Base-by-base conservation (phyloP, 208 protist species). In the Wallacemonas collosoma region DNA sequence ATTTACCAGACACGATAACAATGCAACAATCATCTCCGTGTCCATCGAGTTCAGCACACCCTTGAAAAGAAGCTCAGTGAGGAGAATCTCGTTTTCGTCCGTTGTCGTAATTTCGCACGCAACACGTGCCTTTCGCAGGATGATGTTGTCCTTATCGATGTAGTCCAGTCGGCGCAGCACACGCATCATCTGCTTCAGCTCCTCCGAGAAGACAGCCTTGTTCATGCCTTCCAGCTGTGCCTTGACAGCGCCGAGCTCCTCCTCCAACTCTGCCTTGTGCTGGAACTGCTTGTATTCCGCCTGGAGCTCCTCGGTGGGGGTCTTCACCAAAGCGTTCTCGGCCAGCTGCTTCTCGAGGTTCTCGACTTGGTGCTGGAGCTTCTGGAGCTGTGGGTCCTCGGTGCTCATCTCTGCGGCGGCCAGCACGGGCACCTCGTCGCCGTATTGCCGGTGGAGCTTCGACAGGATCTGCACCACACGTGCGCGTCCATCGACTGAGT, bases 51-150 rank as follows among this genome's bases (percentile, higher is more conserved):
- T 99, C 73, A 99, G 97, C 36, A 99, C 80, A 71, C 98, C 98
- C 50, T 95, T 95, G 80, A 99, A 99, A 14, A 99, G 91, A 11
- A 99, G 78, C 73, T 99, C 99, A 0, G 98, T 99, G 36, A 99
- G 86, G 1, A 99, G 87, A 55, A 99, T 94, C 79, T 99, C 93
- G 72, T 95, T 97, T 68, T 98, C 99, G 71, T 99, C 98, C 4
- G 90, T 98, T 1, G 98, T 95, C 38, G 92, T 99, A 51, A 99
- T 99, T 80, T 99, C 98, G 67, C 97, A 98, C 35, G 99, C 99
- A 36, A 99, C 97, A 41, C 97, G 90, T 8, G 98, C 98, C 83
- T 99, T 99, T 9, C 97, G 74, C 11, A 96, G 83, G 54, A 99
- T 98, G 7, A 99, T 98, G 83, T 99, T 97, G 43, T 99, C 97